Evolutionary conservation across 2,329 filamentous ascomycete genomes (phyloP), one percentile per base, ranked within the genome.

Genomic region (Metarhizium sp.): DNA sequence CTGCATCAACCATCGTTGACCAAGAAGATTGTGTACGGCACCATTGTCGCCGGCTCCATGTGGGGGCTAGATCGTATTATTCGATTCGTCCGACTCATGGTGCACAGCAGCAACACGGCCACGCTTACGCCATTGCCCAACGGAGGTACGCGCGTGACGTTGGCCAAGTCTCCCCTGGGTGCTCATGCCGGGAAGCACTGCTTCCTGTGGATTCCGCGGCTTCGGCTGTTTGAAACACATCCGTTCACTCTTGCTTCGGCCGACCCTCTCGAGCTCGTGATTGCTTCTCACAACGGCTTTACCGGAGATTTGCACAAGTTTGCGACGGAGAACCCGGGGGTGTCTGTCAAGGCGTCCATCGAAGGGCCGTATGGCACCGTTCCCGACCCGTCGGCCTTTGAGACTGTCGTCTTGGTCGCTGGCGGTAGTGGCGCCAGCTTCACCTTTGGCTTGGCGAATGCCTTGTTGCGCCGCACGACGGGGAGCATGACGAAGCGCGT

Each of bases 391-490:
- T 70, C 73, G 53, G 67, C 72, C 14, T 80, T 74, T 57, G 78
- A 84, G 63, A 79, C 78, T 59, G 71, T 83, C 6, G 69, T 85
- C n/a, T 67, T 85, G 45, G 72, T 85, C 42, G 79, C 80, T 3
- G 82, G 82, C 13, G 83, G 82, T 4, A 81, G 79, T 52, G 82
- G 83, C 2, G 82, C 79, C 2, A 83, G 77, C 34, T 86, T 85
- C 63, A 72, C 73, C 6, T 67, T 74, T 47, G 74, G 74, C 48
- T 67, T 67, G 25, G 70, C 69, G 6, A 66, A 73, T 45, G 63
- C 66, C 56, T 64, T 75, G 52, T 62, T 75, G 13, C 66, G 61
- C 51, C 65, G 59, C 14, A 58, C 64, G 3, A 57, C 47, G 2
- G 40, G 16, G 3, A 59, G 60, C 18, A 60, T 60, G 0, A 59